Evolutionary conservation across 2,329 filamentous ascomycete species (phyloP).

Genomic region (Paraconiothyrium sp.): DNA sequence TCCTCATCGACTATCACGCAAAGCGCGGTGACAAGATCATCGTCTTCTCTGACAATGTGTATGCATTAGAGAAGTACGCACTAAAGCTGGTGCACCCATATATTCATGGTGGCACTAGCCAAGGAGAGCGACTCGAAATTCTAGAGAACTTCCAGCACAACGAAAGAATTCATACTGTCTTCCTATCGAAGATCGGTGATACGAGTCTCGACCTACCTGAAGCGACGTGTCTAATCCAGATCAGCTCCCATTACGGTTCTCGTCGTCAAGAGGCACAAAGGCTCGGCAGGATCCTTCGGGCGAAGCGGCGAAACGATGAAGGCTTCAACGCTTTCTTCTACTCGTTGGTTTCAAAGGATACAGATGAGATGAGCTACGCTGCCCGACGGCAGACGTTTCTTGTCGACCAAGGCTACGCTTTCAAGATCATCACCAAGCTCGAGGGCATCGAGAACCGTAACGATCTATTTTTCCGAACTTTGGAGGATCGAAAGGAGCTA

Average conservation of each 20-base stretch:
- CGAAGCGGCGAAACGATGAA: slow-evolving; percentile 95
- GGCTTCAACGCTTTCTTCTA: slow-evolving; percentile 99
- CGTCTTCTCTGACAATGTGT: slow-evolving; percentile 97
- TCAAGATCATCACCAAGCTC: slow-evolving; percentile 97
- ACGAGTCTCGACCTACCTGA: slow-evolving; percentile 97
- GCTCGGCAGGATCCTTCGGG: slow-evolving; percentile 89
- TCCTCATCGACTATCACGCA: slow-evolving; percentile 98
- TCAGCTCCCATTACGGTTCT: slow-evolving; percentile 96
- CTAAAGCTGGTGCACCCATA: slow-evolving; percentile 84
- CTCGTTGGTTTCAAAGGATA: slow-evolving; percentile 95
- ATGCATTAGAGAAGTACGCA: slow-evolving; percentile 87
- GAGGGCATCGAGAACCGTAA: slow-evolving; percentile 88
- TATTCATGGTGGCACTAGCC: slow-evolving; percentile 89
- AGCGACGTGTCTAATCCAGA: slow-evolving; percentile 95
- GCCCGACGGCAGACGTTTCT: slow-evolving; percentile 96
- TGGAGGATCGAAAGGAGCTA: slow-evolving; percentile 83
- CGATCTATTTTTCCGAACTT: slow-evolving; percentile 80
- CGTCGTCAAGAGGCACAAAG: slow-evolving; percentile 96
- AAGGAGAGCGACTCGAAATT: slow-evolving; percentile 85
- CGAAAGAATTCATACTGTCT: slow-evolving; percentile 87
- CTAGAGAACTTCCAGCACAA: slow-evolving; percentile 97
- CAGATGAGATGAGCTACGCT: slow-evolving; percentile 97
- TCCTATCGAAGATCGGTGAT: slow-evolving; percentile 96
- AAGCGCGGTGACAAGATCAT: slow-evolving; percentile 96
- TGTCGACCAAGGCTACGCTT: slow-evolving; percentile 97